Conservation (phyloP, 306 rosid genomes). For the Vigna mungo region DNA sequence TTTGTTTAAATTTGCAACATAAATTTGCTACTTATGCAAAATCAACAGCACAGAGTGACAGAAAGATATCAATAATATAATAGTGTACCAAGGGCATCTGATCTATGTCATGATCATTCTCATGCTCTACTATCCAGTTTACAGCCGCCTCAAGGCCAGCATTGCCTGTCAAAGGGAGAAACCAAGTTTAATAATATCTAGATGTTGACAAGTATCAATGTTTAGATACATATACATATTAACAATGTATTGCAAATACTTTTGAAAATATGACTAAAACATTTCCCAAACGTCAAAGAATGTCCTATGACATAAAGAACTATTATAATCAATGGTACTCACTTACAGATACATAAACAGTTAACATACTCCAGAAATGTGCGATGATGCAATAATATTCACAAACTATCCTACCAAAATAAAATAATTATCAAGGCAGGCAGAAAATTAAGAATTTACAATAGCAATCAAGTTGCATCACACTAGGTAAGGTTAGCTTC, state of each 20-base stretch:
- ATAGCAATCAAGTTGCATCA: neutral
- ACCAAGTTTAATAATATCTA: conserved; percentile 38
- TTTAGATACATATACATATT: conserved; percentile 24
- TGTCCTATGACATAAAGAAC: neutral
- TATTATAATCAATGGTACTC: neutral
- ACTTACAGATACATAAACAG: neutral
- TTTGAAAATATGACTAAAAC: neutral
- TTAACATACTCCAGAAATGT: conserved; percentile 8
- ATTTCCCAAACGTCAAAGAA: neutral
- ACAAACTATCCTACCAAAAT: conserved; percentile 22
- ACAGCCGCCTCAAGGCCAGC: conserved; percentile 87
- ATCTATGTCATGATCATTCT: conserved; percentile 80
- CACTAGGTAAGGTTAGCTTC: neutral
- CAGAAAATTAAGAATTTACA: neutral
- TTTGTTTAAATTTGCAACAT: conserved; percentile 2
- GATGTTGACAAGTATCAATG: conserved; percentile 15
- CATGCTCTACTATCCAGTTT: conserved; percentile 92
- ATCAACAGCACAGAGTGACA: neutral
- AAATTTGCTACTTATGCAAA: conserved; percentile 24
- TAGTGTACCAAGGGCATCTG: conserved; percentile 83
- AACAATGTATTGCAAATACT: conserved; percentile 13
- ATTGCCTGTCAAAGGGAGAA: conserved; percentile 67
- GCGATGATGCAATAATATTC: neutral
- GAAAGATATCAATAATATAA: conserved; percentile 23
- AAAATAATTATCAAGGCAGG: neutral